Conservation (phyloP, 2,329 filamentous ascomycete species). For the Annulohypoxylon truncatum region DNA sequence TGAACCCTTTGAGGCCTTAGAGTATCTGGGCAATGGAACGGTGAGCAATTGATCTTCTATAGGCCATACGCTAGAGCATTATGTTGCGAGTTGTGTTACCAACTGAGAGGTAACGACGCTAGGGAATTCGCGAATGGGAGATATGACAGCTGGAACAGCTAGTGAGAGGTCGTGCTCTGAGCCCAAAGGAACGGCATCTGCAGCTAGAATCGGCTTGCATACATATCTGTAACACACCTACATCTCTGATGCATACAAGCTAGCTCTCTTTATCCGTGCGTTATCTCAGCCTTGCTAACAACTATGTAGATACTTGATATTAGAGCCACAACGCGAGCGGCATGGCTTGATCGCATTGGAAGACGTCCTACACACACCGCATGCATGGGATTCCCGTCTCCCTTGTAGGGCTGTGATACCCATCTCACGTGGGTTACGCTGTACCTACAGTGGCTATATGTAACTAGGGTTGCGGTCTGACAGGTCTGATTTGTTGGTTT, state of each 20-base stretch:
- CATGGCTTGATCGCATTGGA: slow-evolving; percentile 24
- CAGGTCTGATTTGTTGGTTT: slow-evolving; percentile 20
- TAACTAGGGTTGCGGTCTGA: slow-evolving; percentile 13
- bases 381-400: slow-evolving; percentile 24
- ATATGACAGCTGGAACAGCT: slow-evolving; percentile 22
- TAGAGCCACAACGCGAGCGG: slow-evolving; percentile 17
- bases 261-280: slow-evolving; percentile 15
- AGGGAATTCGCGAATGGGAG: slow-evolving; percentile 34
- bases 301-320: not conserved
- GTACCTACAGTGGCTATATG: slow-evolving; percentile 22
- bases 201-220: slow-evolving; percentile 39
- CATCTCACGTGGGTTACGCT: slow-evolving; percentile 37
- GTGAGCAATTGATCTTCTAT: slow-evolving; percentile 14
- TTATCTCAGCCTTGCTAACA: slow-evolving; percentile 34
- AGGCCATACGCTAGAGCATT: slow-evolving; percentile 5
- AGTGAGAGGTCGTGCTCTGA: slow-evolving; percentile 17
- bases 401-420: slow-evolving; percentile 38
- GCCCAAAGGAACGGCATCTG: slow-evolving; percentile 32
- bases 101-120: slow-evolving; percentile 27
- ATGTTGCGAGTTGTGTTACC: slow-evolving; percentile 27
- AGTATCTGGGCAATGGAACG: slow-evolving; percentile 16
- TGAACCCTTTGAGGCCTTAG: slow-evolving; percentile 1
- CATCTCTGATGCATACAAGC: slow-evolving; percentile 25
- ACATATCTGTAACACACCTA: slow-evolving; percentile 43
- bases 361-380: slow-evolving; percentile 14